These are phyloP conservation scores for Beauveria sp. DNA, from an alignment of 2,329 filamentous ascomycete species.

Conservation along the genomic window DNA sequence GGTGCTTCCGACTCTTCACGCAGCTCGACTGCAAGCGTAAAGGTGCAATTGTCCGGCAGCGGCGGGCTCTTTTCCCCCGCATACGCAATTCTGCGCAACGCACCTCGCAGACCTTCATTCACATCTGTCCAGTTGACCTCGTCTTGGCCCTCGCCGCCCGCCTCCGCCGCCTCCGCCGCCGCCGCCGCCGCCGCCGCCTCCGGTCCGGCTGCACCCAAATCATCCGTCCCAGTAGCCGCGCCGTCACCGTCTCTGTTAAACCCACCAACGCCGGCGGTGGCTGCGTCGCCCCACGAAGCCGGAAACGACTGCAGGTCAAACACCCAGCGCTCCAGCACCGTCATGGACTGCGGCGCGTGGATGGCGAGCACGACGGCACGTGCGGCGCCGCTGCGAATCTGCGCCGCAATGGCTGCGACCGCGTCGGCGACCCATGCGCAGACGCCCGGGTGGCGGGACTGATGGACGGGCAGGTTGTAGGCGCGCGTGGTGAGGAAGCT, in stretches of 20 bases:
- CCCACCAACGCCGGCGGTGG: neutral
- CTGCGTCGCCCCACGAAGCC: slow-evolving; percentile 26
- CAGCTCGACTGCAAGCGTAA: slow-evolving; percentile 69
- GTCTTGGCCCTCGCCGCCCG: slow-evolving; percentile 14
- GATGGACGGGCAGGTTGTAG: slow-evolving; percentile 77
- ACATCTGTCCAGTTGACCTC: slow-evolving; percentile 52
- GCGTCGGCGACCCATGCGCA: slow-evolving; percentile 82
- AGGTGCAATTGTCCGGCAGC: slow-evolving; percentile 63
- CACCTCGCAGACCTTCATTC: slow-evolving; percentile 64
- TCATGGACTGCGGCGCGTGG: slow-evolving; percentile 30
- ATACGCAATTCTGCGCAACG: slow-evolving; percentile 54
- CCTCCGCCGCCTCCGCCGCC: neutral
- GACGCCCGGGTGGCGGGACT: slow-evolving; percentile 78
- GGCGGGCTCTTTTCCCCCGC: slow-evolving; percentile 48
- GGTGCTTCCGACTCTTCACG: slow-evolving; percentile 51
- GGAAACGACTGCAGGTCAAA: slow-evolving; percentile 51
- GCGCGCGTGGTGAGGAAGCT: slow-evolving; percentile 75
- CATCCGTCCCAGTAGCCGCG: neutral
- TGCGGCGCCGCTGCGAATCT: slow-evolving; percentile 54
- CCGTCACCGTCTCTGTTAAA: neutral
- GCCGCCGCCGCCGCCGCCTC: neutral
- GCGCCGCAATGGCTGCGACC: slow-evolving; percentile 60
- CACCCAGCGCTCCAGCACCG: slow-evolving; percentile 53
- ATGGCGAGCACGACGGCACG: slow-evolving; percentile 42
- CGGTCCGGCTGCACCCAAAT: neutral